Evolutionary conservation across 495 filamentous ascomycete genomes (phyloP).

Genomic region (Penicillium atrosanguineum): DNA sequence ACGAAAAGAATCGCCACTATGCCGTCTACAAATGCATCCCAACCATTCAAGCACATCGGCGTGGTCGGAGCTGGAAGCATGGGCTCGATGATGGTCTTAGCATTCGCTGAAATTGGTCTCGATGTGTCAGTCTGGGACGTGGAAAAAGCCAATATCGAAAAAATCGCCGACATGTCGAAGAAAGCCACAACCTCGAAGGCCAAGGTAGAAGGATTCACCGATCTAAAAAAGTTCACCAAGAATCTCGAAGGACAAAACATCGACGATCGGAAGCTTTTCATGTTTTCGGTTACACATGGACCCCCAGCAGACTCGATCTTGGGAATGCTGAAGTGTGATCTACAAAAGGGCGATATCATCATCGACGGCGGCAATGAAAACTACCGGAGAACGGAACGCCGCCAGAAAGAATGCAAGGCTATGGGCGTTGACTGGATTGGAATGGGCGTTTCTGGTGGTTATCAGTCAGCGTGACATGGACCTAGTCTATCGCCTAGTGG

Average conservation of each 20-base stretch:
- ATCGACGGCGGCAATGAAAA: slow-evolving; percentile 72
- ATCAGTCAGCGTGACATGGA: slow-evolving; percentile 63
- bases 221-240: slow-evolving; percentile 40
- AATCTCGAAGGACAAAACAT: slow-evolving; percentile 35
- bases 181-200: slow-evolving; percentile 25
- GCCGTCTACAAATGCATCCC: slow-evolving; percentile 16
- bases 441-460: slow-evolving; percentile 67
- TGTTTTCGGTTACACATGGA: slow-evolving; percentile 72
- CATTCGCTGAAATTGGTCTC: slow-evolving; percentile 60
- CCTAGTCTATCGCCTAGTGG: slow-evolving; percentile 67
- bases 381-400: slow-evolving; percentile 62
- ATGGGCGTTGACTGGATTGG: slow-evolving; percentile 64
- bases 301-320: slow-evolving; percentile 64
- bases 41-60: slow-evolving; percentile 49
- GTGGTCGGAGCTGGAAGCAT: slow-evolving; percentile 66
- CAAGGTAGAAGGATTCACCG: slow-evolving; percentile 33
- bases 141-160: slow-evolving; percentile 46
- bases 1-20: slow-evolving; percentile 13
- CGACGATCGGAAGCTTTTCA: slow-evolving; percentile 46
- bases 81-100: slow-evolving; percentile 64
- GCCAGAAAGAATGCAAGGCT: slow-evolving; percentile 54
- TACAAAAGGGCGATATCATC: slow-evolving; percentile 65
- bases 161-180: slow-evolving; percentile 23
- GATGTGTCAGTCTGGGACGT: slow-evolving; percentile 62
- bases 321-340: slow-evolving; percentile 50